These are phyloP conservation scores for Trichocladium uniseriatum DNA, from an alignment of 495 filamentous ascomycete genomes.

Conservation along the genomic window DNA sequence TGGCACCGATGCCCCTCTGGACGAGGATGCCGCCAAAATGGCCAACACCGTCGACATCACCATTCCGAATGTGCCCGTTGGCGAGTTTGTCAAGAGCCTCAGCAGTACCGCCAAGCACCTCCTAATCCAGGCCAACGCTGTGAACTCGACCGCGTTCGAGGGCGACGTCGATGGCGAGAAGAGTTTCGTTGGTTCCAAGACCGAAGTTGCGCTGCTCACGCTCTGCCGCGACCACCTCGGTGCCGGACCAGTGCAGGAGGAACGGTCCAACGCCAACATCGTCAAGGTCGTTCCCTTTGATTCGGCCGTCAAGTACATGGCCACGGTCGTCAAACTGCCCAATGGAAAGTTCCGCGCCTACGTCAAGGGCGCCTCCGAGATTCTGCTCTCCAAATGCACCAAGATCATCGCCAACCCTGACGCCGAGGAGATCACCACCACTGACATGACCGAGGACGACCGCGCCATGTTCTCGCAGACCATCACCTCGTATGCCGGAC, in stretches of 20 bases:
- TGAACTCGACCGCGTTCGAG: constrained; percentile 88
- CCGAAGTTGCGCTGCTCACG: constrained; percentile 70
- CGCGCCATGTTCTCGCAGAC: constrained; percentile 50
- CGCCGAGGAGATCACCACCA: constrained; percentile 41
- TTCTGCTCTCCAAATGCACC: constrained; percentile 62
- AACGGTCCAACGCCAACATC: constrained; percentile 59
- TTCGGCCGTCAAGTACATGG: constrained; percentile 82
- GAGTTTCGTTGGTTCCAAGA: constrained; percentile 80
- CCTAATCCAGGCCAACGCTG: constrained; percentile 61
- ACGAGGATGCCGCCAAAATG: constrained; percentile 11
- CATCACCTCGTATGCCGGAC: constrained; percentile 69
- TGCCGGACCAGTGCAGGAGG: constrained; percentile 59
- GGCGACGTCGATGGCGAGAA: constrained; percentile 65
- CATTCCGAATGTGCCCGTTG: constrained; percentile 25
- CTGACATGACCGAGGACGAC: constrained; percentile 47
- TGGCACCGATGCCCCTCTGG: constrained; percentile 27
- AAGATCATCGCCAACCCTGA: constrained; percentile 60
- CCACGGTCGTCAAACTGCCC: constrained; percentile 55
- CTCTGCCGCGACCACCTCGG: constrained; percentile 67
- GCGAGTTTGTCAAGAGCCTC: constrained; percentile 39
- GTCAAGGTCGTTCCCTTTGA: constrained; percentile 78
- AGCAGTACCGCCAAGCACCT: constrained; percentile 49
- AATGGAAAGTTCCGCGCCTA: constrained; percentile 60
- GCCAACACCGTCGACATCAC: constrained; percentile 24
- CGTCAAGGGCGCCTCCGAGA: constrained; percentile 83